Percentiles rank a stretch among this genome's conserved stretches.
phyloP scores from a whole-genome alignment of 345 rosid genomes.

The Sisymbrium irio region DNA sequence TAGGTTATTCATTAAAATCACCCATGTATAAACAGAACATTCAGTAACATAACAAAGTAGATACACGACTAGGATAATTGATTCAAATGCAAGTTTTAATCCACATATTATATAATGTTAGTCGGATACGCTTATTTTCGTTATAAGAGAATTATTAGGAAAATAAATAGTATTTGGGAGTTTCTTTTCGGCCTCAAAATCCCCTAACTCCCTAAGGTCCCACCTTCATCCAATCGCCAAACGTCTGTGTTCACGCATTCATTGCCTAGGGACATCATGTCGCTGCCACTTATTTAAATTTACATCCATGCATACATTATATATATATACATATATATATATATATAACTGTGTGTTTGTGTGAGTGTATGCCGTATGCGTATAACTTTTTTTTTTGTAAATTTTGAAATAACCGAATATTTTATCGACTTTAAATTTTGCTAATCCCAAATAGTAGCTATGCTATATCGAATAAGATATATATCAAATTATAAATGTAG shows the following conservation, averaged over 20 bases:
- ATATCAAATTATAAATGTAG: too few species aligned
- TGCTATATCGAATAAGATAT: too few species aligned
- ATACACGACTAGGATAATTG: neutral
- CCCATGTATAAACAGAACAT: neutral
- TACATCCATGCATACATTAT: slow-evolving; percentile 15
- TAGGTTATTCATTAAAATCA: too few species aligned
- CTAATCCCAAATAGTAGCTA: too few species aligned
- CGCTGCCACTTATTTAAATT: slow-evolving; percentile 27
- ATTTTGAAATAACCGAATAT: neutral
- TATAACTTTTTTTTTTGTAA: too few species aligned
- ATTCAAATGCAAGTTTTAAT: neutral
- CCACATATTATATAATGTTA: neutral
- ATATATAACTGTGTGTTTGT: neutral
- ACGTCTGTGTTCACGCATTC: slow-evolving; percentile 30
- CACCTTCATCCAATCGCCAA: slow-evolving; percentile 19
- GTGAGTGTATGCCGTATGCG: neutral
- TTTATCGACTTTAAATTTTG: neutral
- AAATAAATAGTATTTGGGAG: neutral
- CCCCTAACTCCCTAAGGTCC: slow-evolving; percentile 9
- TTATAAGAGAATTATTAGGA: neutral
- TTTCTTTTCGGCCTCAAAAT: slow-evolving; percentile 14
- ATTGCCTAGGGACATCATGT: slow-evolving; percentile 36
- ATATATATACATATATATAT: neutral
- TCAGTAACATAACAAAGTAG: neutral
- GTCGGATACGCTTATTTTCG: neutral